A percentile compares a stretch with the other conserved stretches of the same genome.
Evolutionary conservation across 768 basidiomycete species (phyloP).

Genomic region (Chalciporus sphaerocephalus): DNA sequence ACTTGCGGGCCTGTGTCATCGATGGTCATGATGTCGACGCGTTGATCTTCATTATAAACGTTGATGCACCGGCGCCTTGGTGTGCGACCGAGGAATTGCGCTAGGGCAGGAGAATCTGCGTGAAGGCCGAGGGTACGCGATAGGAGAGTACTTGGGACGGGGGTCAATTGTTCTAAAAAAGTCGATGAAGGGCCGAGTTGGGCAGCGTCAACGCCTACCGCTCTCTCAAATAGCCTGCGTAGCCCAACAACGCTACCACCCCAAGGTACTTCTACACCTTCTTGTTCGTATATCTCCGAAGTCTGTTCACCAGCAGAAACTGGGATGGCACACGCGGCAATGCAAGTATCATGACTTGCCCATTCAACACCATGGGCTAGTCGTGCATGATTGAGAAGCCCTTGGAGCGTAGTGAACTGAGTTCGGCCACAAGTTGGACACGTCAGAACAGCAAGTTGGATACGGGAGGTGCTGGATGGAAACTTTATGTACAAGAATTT

Average conservation of each 20-base stretch:
- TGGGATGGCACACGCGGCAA: constrained; percentile 40
- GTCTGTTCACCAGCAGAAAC: constrained; percentile 31
- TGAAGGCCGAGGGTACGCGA: constrained; percentile 48
- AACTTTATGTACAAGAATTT: constrained; percentile 41
- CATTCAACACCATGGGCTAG: constrained; percentile 45
- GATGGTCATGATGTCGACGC: constrained; percentile 31
- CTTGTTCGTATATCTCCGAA: constrained; percentile 37
- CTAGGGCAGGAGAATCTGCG: constrained; percentile 47
- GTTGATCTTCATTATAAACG: constrained; percentile 30
- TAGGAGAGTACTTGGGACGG: constrained; percentile 36
- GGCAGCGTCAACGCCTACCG: constrained; percentile 38
- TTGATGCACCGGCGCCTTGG: constrained; percentile 41
- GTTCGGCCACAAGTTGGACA: constrained; percentile 43
- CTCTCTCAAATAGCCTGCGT: constrained; percentile 45
- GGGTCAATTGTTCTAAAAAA: constrained; percentile 5
- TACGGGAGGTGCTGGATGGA: constrained; percentile 24
- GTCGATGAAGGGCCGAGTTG: constrained; percentile 8
- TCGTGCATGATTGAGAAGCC: constrained; percentile 50
- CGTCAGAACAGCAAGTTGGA: constrained; percentile 32
- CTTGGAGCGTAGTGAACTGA: constrained; percentile 50
- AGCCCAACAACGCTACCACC: constrained; percentile 41
- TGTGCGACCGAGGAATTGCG: constrained; percentile 45
- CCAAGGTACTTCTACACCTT: constrained; percentile 34
- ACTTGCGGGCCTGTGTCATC: constrained; percentile 4
- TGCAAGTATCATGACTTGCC: constrained; percentile 50